Evolutionary conservation across 768 basidiomycete genomes (phyloP), one percentile per base, ranked within the genome.

Genomic region (Psilocybe sp.): DNA sequence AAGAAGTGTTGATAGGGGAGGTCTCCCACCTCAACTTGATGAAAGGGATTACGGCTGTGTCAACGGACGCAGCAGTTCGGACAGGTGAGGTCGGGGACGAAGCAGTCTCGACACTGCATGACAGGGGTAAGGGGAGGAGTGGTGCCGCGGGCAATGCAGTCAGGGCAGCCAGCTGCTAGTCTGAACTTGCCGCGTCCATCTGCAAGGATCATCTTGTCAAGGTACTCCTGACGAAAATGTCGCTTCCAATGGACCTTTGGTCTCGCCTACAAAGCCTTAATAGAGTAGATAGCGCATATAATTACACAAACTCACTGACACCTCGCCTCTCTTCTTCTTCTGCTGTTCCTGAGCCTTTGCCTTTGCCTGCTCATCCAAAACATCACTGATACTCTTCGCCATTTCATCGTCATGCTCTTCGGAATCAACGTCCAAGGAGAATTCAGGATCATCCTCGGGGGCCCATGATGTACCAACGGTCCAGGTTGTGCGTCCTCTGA

Each of bases 51-150:
- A 0, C 28, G 11, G 4, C 36, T 32, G 32, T 54, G 53, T 20
- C 53, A 28, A 7, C 44, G 15, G 8, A 50, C 49, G 23, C 53
- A 54, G 40, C 53, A 54, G 2, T 32, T 41, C 13, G 18, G 19
- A 40, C 53, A 50, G 5, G 48, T 43, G 10, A 54, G 44, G 33
- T 54, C 53, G 11, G 53, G 53, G 10, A 50, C 31, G 19, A 50
- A 40, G 40, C 53, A 54, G 23, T 50, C 53, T 2, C 11, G 15
- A 31, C 53, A 54, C 3, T 44, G 38, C 37, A 40, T 47, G 11
- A 41, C 39, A 3, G 39, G 39, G 5, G 4, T 7, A 13, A 34
- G 34, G 5, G 52, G 40, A 2, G 12, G 14, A 4, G 1, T 5
- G 1, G 18, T 15, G 10, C 28, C 14, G 15, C 47, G 41, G 3